Conservation (phyloP, 768 basidiomycete species). For the Pleurotus pulmonarius region DNA sequence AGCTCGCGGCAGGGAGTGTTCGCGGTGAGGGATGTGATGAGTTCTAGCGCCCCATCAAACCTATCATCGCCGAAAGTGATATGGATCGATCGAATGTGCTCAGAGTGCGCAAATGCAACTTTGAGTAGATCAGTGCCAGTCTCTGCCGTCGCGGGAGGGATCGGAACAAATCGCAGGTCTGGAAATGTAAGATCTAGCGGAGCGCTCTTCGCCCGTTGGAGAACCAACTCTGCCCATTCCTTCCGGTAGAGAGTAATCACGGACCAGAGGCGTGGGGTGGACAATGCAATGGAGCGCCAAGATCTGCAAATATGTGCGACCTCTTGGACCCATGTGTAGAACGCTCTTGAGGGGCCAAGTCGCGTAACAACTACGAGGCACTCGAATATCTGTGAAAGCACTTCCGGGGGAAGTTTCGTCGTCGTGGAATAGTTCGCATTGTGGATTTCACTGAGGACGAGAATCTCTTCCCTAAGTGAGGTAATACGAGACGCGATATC, state of each 20-base stretch:
- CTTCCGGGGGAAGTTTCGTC: background rate
- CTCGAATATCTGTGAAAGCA: background rate
- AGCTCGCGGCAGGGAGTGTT: background rate
- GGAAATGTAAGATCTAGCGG: background rate
- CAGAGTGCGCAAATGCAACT: background rate
- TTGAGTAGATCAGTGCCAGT: background rate
- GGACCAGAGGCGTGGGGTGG: slow-evolving; percentile 1
- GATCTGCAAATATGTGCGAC: background rate
- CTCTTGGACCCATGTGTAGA: background rate
- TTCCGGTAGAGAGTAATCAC: too few species aligned
- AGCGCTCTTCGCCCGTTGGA: background rate
- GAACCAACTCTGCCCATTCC: background rate
- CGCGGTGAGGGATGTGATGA: background rate
- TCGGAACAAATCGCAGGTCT: background rate
- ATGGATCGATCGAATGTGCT: background rate
- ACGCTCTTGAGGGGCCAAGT: background rate
- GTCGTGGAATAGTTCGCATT: background rate
- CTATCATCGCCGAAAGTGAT: background rate
- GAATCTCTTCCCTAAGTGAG: background rate
- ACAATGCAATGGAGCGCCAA: background rate
- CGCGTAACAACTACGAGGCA: background rate
- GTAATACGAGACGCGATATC: background rate
- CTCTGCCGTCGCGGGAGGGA: background rate
- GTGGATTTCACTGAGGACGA: background rate
- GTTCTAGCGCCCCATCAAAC: background rate